These are phyloP conservation scores for Copromyces sp. DNA, from an alignment of 495 filamentous ascomycete genomes.

Conservation along the genomic window DNA sequence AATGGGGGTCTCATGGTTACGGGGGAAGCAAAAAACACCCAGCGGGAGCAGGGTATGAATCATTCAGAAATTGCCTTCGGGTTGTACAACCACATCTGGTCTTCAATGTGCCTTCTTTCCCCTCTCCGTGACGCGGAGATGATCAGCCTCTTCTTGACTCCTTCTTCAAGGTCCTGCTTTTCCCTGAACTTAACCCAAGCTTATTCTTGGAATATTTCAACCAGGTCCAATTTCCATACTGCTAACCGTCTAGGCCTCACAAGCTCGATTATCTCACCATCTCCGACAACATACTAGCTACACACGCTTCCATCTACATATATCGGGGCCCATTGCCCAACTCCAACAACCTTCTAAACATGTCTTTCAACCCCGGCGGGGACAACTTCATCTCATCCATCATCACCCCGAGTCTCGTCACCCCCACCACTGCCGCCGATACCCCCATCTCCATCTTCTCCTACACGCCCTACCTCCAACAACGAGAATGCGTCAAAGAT, in stretches of 20 bases:
- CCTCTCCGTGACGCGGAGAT: not conserved
- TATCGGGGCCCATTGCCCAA: not conserved
- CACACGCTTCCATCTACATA: not conserved
- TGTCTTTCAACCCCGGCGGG: not conserved
- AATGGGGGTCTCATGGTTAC: not conserved
- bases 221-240: not conserved
- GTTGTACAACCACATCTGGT: not conserved
- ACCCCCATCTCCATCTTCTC: not conserved
- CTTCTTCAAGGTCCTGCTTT: not conserved
- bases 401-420: not conserved
- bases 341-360: not conserved
- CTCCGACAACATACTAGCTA: no score
- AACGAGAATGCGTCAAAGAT: conserved; percentile 6
- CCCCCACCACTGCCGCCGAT: not conserved
- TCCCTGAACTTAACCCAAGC: not conserved
- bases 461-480: not conserved
- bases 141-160: not conserved
- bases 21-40: not conserved
- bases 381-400: not conserved
- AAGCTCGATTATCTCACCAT: not conserved
- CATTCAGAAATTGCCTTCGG: not conserved
- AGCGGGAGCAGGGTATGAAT: not conserved
- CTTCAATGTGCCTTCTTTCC: not conserved
- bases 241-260: not conserved
- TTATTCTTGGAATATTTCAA: not conserved